phyloP scores from a whole-genome alignment of 306 rosid species.

The Inga leiocalycina region DNA sequence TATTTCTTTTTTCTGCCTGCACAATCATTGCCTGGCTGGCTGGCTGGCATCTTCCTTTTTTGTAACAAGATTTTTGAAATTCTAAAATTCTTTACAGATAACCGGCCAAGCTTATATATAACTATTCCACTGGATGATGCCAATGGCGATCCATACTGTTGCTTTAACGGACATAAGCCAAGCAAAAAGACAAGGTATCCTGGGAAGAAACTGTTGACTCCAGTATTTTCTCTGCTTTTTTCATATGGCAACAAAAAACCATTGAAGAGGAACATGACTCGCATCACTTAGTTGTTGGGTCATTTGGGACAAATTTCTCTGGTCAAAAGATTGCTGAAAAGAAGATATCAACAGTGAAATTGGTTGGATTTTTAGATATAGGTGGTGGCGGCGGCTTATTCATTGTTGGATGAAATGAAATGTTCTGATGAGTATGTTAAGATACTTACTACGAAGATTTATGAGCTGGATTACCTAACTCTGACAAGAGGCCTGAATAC shows the following conservation, averaged over 20 bases:
- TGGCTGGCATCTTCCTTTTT: constrained; percentile 29
- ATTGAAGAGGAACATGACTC: neutral
- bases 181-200: constrained; percentile 22
- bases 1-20: constrained; percentile 1
- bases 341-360: constrained; percentile 32
- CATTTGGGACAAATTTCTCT: constrained; percentile 12
- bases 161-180: constrained; percentile 25
- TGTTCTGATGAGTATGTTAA: neutral
- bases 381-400: constrained; percentile 25
- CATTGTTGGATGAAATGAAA: neutral
- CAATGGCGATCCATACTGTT: constrained; percentile 15
- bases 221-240: constrained; percentile 5
- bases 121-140: constrained; percentile 38
- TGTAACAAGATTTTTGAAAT: constrained; percentile 14
- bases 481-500: neutral
- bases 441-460: neutral
- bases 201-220: constrained; percentile 20
- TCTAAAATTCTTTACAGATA: constrained; percentile 16
- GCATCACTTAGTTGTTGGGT: neutral
- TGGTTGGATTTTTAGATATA: constrained; percentile 21
- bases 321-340: constrained; percentile 43
- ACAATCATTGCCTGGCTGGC: constrained; percentile 31
- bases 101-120: constrained; percentile 7
- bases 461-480: neutral
- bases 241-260: constrained; percentile 4